A percentile compares a stretch with the other conserved stretches of the same genome.
Conservation (phyloP, 176 grass and related monocot species). For the Lolium rigidum region DNA sequence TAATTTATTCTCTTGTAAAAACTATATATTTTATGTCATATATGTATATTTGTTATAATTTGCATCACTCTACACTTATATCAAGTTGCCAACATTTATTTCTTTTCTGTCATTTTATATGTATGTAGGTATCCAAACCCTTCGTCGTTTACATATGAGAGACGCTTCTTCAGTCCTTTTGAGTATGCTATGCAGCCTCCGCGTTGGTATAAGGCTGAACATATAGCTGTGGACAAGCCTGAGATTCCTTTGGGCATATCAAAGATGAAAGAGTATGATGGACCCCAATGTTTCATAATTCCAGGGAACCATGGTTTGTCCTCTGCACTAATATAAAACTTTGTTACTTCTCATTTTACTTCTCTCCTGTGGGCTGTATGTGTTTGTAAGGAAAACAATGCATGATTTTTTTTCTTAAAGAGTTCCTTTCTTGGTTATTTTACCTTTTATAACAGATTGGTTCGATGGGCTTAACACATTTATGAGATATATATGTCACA, state of each 20-base stretch:
- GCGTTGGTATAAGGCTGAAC: conserved; percentile 75
- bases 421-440: conserved; percentile 31
- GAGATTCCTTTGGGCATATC: conserved; percentile 78
- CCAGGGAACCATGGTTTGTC: conserved; percentile 89
- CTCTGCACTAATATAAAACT: conserved; percentile 25
- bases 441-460: conserved; percentile 67
- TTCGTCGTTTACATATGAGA: conserved; percentile 88
- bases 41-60: conserved; percentile 4
- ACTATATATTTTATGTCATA: conserved; percentile 12
- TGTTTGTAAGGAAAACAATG: conserved; percentile 21
- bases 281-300: conserved; percentile 96
- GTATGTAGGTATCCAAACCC: conserved; percentile 89
- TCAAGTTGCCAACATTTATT: conserved; percentile 15
- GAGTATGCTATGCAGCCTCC: conserved; percentile 96
- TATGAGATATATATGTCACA: conserved; percentile 96
- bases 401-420: conserved; percentile 36
- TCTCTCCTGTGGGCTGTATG: conserved; percentile 9
- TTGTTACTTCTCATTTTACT: conserved; percentile 26
- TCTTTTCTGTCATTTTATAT: not conserved
- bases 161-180: conserved; percentile 80
- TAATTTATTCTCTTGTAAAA: not conserved
- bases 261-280: conserved; percentile 73
- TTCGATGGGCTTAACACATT: conserved; percentile 96
- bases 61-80: not conserved
- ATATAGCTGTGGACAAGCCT: conserved; percentile 94